Base-by-base conservation (phyloP, 257 asterid species). In the Primulina huaijiensis region DNA sequence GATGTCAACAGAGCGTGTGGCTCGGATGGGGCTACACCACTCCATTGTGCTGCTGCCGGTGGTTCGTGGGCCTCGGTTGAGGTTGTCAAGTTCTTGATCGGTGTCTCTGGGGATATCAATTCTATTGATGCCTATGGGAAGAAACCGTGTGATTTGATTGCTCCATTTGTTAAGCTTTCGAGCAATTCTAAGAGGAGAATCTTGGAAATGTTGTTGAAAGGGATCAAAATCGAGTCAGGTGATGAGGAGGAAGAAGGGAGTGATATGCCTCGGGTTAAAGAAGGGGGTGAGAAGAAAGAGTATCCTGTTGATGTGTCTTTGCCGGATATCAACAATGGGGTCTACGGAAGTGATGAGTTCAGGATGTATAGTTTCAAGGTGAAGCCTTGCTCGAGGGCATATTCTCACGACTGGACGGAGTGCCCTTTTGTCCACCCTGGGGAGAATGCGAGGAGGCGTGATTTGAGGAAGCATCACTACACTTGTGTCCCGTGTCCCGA, bases 401-500 rank as follows among this genome's bases (percentile, higher is more conserved):
- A 83, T 67, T 83, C 88, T 9, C 88, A 83, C 69, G 88, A 80
- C 19, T 83, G 88, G 88, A 83, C 85, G 0, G 88, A 83, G 66
- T 83, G 88, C 74, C 88, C 88, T 10, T 83, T 83, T 30, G 85
- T 78, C 19, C 88, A 85, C 53, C 89, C 87, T 0, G 87, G 89
- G 0, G 89, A 85, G 86, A 85, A 85, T 3, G 90, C 90, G 0
- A 65, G 87, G 61, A 58, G 90, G 62, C 87, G 90, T 4, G 90
- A 92, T 70, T 97, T 90, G 1, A 80, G 85, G 67, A 88, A 84
- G 85, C 86, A 74, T 35, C 72, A 68, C 75, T 92, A 92, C 72
- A 84, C 81, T 2, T 90, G 97, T 19, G 97, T 92, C 8, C 98
- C 98, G 0, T 92, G 98, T 71, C 97, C 97, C 0, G 98, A 92